Conservation (phyloP, 1,139 yeast genomes). For the Zygoascus sp. region DNA sequence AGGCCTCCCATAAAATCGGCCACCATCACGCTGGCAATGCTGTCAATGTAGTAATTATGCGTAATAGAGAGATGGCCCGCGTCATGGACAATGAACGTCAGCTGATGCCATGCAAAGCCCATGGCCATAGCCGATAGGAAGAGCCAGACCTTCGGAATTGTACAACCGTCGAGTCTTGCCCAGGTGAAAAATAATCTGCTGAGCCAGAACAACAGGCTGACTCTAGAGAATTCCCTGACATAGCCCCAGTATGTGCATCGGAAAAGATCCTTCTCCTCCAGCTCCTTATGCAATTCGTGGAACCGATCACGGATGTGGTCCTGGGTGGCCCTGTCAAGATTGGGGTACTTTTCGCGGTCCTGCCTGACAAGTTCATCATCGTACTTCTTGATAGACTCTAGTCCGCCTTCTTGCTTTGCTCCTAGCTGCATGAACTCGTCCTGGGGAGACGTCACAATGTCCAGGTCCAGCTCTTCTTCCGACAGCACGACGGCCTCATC, state of each 20-base stretch:
- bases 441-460: slow-evolving; percentile 1
- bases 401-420: slow-evolving; percentile 45
- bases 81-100: slow-evolving; percentile 84
- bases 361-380: slow-evolving; percentile 52
- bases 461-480: slow-evolving; percentile 24
- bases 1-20: slow-evolving; percentile 86
- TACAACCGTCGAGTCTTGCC: slow-evolving; percentile 16
- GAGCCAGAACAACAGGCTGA: slow-evolving; percentile 48
- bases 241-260: slow-evolving; percentile 72
- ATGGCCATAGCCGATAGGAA: slow-evolving; percentile 57
- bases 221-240: slow-evolving; percentile 60
- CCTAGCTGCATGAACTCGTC: slow-evolving; percentile 9
- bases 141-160: slow-evolving; percentile 34
- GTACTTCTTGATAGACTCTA: slow-evolving; percentile 48
- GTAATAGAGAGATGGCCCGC: slow-evolving; percentile 84
- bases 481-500: slow-evolving; percentile 25
- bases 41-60: slow-evolving; percentile 76
- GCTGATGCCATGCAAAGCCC: slow-evolving; percentile 87
- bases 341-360: slow-evolving; percentile 56
- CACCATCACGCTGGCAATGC: slow-evolving; percentile 62
- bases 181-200: slow-evolving; percentile 45
- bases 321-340: slow-evolving; percentile 67
- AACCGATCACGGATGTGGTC: slow-evolving; percentile 51
- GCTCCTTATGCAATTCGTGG: slow-evolving; percentile 52
- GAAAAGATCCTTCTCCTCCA: slow-evolving; percentile 58